Percentiles rank a stretch among this genome's conserved stretches.
phyloP scores from a whole-genome alignment of 331 rosid species.

The Telfairia occidentalis region DNA sequence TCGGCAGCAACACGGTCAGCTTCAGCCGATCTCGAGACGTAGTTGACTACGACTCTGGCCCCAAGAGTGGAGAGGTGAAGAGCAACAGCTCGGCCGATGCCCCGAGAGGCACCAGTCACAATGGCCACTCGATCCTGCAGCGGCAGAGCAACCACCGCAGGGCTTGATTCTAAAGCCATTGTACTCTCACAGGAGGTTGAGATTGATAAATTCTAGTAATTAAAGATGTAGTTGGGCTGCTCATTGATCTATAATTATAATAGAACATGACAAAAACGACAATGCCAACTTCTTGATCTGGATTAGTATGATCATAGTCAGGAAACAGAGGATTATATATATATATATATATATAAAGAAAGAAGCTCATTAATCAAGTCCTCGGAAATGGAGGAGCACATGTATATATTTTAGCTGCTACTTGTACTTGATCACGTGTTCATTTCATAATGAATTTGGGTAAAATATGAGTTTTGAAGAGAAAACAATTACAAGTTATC shows the following conservation, averaged over 20 bases:
- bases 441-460: conserved; percentile 2
- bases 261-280: not conserved
- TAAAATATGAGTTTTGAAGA: not conserved
- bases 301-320: not conserved
- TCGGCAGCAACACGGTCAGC: conserved; percentile 25
- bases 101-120: conserved; percentile 30
- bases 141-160: not conserved
- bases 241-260: not conserved
- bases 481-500: conserved; percentile 52
- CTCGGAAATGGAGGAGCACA: conserved; percentile 3
- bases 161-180: not conserved
- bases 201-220: not conserved
- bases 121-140: conserved; percentile 26
- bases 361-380: not conserved
- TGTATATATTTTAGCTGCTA: not conserved
- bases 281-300: not conserved
- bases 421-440: conserved; percentile 3
- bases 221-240: not conserved
- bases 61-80: conserved; percentile 26
- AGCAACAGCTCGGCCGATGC: conserved; percentile 25
- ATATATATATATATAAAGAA: not conserved
- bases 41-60: conserved; percentile 27
- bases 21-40: conserved; percentile 14
- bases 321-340: not conserved
- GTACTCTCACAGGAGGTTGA: not conserved